A percentile compares a stretch with the other conserved stretches of the same genome.
Evolutionary conservation across 169 alveolate genomes (phyloP).

Genomic region (Plasmodium malariae): DNA sequence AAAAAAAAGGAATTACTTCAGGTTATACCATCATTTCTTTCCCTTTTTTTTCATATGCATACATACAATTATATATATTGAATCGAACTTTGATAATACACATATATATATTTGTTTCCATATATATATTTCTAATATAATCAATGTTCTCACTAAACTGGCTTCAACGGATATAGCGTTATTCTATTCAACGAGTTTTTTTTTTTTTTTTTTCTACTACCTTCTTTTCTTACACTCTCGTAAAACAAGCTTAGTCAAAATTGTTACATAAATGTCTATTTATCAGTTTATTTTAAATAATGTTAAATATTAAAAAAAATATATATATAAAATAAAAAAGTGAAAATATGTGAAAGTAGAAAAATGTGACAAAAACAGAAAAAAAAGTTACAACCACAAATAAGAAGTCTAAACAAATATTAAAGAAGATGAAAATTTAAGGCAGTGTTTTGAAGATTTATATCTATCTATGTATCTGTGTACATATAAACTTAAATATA

Average conservation of each 20-base stretch:
- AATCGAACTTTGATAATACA: too few species aligned
- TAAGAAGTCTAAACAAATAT: constrained; percentile 14
- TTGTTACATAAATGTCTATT: constrained; percentile 6
- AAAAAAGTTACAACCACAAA: background rate
- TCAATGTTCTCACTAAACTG: too few species aligned
- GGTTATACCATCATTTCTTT: too few species aligned
- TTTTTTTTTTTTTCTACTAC: background rate
- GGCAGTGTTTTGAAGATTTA: background rate
- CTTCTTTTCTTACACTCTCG: background rate
- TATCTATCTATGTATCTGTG: background rate
- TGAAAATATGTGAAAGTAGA: background rate
- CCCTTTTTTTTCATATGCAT: too few species aligned
- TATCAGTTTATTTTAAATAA: constrained; percentile 4
- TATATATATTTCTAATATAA: too few species aligned
- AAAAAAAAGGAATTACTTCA: too few species aligned
- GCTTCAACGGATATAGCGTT: too few species aligned
- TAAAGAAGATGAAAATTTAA: constrained; percentile 10
- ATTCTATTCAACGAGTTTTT: too few species aligned
- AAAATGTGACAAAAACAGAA: background rate
- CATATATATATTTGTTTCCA: too few species aligned
- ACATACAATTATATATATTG: too few species aligned
- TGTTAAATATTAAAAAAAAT: background rate
- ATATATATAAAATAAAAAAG: background rate
- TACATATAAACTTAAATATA: background rate
- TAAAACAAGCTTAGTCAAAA: background rate